Percentiles rank a stretch among this genome's conserved stretches.
These are phyloP conservation scores for Mariannaea elegans DNA, from an alignment of 2,329 filamentous ascomycete genomes.

Conservation along the genomic window DNA sequence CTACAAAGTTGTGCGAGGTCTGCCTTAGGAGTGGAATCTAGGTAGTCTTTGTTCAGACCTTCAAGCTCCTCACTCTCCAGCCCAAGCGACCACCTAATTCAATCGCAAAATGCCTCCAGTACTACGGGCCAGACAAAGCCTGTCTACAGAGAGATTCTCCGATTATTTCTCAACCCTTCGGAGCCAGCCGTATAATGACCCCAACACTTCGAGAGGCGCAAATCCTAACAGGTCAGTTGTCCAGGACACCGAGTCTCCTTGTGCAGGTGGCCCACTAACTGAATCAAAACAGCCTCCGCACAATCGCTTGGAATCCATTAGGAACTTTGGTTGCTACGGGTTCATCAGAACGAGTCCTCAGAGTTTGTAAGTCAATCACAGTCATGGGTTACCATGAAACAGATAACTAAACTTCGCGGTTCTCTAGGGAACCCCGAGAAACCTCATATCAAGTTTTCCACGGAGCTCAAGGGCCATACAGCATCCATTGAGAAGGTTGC, in stretches of 20 bases:
- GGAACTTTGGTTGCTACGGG: constrained; percentile 88
- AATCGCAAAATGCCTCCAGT: constrained; percentile 51
- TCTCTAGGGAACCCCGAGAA: constrained; percentile 77
- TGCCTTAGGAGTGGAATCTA: neutral
- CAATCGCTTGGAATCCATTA: constrained; percentile 88
- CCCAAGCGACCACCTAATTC: neutral
- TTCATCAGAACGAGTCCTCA: constrained; percentile 72
- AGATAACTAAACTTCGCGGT: neutral
- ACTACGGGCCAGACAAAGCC: constrained; percentile 58
- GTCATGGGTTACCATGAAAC: neutral
- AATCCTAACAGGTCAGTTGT: constrained; percentile 64
- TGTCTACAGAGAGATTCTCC: constrained; percentile 77
- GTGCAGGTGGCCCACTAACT: constrained; percentile 20
- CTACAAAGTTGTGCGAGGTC: neutral
- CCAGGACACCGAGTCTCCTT: neutral
- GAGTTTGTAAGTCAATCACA: constrained; percentile 68
- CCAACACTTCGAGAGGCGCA: constrained; percentile 60
- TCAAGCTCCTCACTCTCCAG: neutral
- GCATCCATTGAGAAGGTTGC: constrained; percentile 77
- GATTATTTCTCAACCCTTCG: constrained; percentile 73
- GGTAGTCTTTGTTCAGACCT: neutral
- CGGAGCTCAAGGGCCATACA: constrained; percentile 75
- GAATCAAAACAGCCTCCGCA: constrained; percentile 66
- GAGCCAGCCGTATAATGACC: constrained; percentile 76
- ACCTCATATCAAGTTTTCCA: constrained; percentile 76